Evolutionary conservation across 2,329 filamentous ascomycete species (phyloP), one percentile per base, ranked within the genome.

Genomic region (Graphiopsis chlorocephala): DNA sequence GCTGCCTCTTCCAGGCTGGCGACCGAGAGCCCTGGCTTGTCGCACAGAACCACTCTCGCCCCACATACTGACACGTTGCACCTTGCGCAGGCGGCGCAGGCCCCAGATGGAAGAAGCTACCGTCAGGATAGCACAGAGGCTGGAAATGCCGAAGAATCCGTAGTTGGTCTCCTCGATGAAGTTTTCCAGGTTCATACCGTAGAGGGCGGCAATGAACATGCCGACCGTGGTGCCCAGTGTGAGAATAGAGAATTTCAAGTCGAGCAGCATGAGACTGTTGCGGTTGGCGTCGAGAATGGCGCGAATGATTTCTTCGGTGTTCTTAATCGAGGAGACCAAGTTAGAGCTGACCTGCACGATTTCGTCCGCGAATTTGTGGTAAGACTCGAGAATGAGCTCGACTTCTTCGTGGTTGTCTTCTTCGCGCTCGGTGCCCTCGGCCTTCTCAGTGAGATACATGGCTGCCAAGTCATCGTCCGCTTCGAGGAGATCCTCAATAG

Each of bases 111-210:
- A 94, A 60, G 97, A 91, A 10, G 93, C 71, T 63, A 89, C 84
- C 15, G 91, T 92, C 76, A 93, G 88, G 64, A 89, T 72, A 64
- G 89, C 84, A 64, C 91, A 96, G 66, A 86, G 81, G 20, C 81
- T 83, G 2, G 90, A 92, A 66, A 99, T 88, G 62, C 86, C 86
- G 55, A 84, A 84, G 76, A 99, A 98, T 12, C 94, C 95, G 77
- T 92, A 86, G 77, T 92, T 86, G 1, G 91, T 93, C 76, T 98
- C 94, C 81, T 99, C 95, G 72, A 98, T 92, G 78, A 97, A 98
- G 79, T 98, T 98, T 76, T 97, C 96, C 69, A 99, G 82, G 81
- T 99, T 99, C 93, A 98, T 98, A 72, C 95, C 95, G 83, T 98
- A 99, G n/a, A 99, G 87, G n/a, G 93, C 93, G 10, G 95, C 96